Conservation (phyloP, 441 rosid genomes). For the Oxalis stricta region DNA sequence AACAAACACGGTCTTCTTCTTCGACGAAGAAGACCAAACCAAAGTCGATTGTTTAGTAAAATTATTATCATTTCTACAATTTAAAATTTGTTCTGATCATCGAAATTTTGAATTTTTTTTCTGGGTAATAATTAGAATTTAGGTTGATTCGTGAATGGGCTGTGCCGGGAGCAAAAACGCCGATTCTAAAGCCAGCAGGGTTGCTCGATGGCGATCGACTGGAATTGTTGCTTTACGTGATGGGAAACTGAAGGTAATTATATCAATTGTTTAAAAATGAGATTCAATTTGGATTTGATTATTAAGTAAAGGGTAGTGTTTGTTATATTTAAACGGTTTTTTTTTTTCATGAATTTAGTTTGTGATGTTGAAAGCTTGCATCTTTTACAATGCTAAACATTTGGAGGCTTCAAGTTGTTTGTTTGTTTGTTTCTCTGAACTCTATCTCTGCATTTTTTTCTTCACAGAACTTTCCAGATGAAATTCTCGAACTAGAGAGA, state of each 20-base stretch:
- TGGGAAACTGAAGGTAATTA: slow-evolving; percentile 61
- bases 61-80: no score
- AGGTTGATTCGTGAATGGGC: slow-evolving; percentile 67
- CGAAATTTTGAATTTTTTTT: no score
- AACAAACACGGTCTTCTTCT: no score
- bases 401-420: no score
- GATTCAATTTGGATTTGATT: no score
- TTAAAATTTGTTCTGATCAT: no score
- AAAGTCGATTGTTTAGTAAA: no score
- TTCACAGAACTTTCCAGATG: slow-evolving; percentile 69
- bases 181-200: slow-evolving; percentile 52
- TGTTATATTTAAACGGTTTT: no score
- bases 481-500: slow-evolving; percentile 56
- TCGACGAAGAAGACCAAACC: no score
- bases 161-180: slow-evolving; percentile 59
- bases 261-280: not conserved
- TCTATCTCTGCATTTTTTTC: slow-evolving; percentile 9
- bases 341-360: not conserved
- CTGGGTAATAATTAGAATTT: no score
- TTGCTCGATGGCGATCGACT: slow-evolving; percentile 84
- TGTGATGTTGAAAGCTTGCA: not conserved
- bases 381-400: no score
- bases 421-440: slow-evolving; percentile 4
- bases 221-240: slow-evolving; percentile 87
- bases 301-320: no score